Base-by-base conservation (phyloP, 257 asterid species). In the Solanum raphanifolium region DNA sequence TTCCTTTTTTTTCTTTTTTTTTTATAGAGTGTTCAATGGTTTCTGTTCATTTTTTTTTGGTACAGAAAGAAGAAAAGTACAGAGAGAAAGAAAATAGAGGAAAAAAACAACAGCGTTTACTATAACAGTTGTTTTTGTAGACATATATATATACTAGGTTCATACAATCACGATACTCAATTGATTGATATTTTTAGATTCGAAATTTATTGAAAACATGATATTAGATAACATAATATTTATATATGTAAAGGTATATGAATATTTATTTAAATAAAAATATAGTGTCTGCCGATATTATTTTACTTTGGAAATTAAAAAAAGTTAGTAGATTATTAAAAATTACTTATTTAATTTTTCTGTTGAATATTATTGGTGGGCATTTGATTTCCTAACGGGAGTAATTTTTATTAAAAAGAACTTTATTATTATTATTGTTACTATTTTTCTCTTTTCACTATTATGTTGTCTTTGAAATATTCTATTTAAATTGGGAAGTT, bases 61-160 rank as follows among this genome's bases (percentile, higher is more conserved):
- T 25, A 79, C 25, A 43, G 9, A 15, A 1, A 41, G 15, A 27
- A 41, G 62, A 78, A 7, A 43, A 78, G 23, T n/a, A 27, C 9
- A 75, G 23, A n/a, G 35, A 41, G 35, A 76, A 48, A 15, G 84
- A 25, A 6, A 43, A 27, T 18, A 10, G 48, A 2, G 29, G 31
- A 74, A 21, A 76, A 76, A 39, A n/a, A 76, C 83, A 38, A 25
- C 8, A 27, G 65, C 84, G 65, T 43, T 79, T 79, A 78, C 62
- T 78, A 79, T 21, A 43, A 25, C 65, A 25, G 36, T 43, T 4
- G 38, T 7, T 38, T 34, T 38, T 38, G 4, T 39, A 21, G 13
- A 25, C 7, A 10, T 12, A 21, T 20, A 73, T 73, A 35, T 20
- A 75, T 10, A 20, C n/a, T 25, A 66, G 5, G 20, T 66, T 25